Evolutionary conservation across 352 stramenopile genomes (phyloP).

Genomic region (Pelagophyceae sp.): DNA sequence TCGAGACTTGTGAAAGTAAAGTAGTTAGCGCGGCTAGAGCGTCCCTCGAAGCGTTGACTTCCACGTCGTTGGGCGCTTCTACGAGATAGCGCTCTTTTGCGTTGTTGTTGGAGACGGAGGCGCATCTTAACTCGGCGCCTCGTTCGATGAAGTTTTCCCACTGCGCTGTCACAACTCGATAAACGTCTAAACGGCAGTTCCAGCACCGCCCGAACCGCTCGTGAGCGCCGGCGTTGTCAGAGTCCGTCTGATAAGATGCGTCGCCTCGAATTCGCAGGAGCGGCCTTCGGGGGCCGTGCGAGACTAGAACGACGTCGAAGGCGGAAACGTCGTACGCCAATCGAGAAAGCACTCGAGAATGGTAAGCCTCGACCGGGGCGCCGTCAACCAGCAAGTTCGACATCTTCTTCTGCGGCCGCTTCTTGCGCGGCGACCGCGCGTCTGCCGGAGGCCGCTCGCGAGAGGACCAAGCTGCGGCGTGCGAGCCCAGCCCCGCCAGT

Average conservation of each 20-base stretch:
- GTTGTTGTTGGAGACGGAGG: no score
- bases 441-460: no score
- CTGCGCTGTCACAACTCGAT: background rate
- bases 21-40: background rate
- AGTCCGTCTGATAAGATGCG: background rate
- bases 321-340: background rate
- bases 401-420: no score
- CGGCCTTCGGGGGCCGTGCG: background rate
- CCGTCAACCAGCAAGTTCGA: no score
- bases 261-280: background rate
- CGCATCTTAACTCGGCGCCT: background rate
- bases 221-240: background rate
- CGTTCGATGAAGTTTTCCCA: constrained; percentile 5
- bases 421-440: no score
- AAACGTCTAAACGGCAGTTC: background rate
- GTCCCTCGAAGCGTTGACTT: background rate
- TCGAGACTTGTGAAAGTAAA: no score
- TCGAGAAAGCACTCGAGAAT: no score
- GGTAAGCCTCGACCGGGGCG: no score
- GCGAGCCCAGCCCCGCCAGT: no score
- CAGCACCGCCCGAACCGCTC: background rate
- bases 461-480: no score
- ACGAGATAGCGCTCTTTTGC: no score
- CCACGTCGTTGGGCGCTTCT: background rate
- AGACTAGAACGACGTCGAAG: background rate